Evolutionary conservation across 2,329 filamentous ascomycete species (phyloP).

Genomic region (Endoconidiophora laricicola): DNA sequence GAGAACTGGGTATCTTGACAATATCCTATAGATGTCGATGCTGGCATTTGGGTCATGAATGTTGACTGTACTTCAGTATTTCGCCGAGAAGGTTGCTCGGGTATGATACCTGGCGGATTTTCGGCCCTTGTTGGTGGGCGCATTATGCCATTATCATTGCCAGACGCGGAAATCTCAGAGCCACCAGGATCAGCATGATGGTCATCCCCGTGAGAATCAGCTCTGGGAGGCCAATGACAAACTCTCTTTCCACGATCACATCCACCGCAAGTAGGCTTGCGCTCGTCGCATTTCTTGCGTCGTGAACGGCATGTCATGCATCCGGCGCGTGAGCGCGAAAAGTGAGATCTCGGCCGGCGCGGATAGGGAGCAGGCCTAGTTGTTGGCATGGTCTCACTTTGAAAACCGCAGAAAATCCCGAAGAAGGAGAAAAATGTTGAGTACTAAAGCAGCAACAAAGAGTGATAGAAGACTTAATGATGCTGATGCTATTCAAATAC

Average conservation of each 20-base stretch:
- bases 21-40: too few species aligned
- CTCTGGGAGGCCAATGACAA: constrained; percentile 14
- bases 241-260: constrained; percentile 19
- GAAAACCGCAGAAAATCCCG: background rate
- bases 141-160: background rate
- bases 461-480: background rate
- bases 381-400: constrained; percentile 9
- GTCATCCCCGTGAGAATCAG: background rate
- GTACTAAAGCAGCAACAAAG: too few species aligned
- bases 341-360: constrained; percentile 6
- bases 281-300: constrained; percentile 33
- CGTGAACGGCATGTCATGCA: constrained; percentile 29
- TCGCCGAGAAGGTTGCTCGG: too few species aligned
- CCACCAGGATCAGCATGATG: background rate
- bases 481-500: background rate
- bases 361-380: constrained; percentile 10
- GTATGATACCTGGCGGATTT: background rate
- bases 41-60: too few species aligned
- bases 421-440: background rate
- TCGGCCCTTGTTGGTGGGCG: background rate
- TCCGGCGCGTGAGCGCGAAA: constrained; percentile 18
- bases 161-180: background rate
- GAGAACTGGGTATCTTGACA: too few species aligned
- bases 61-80: too few species aligned
- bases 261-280: constrained; percentile 25